Evolutionary conservation across 2,329 filamentous ascomycete species (phyloP), one percentile per base, ranked within the genome.

Genomic region (Venturiaceae sp.): DNA sequence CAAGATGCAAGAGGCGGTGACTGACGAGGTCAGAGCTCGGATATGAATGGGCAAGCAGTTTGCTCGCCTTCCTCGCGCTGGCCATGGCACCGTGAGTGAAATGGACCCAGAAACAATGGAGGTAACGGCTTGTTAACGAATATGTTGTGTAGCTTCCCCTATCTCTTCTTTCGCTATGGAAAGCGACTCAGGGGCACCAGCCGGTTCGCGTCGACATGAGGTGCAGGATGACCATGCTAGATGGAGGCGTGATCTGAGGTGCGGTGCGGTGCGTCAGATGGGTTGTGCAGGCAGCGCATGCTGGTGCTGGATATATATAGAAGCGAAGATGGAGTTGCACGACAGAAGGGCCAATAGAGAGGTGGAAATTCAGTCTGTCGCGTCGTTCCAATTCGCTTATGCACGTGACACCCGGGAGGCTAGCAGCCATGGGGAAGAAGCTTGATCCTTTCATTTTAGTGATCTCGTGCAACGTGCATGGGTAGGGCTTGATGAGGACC

Each of bases 161-260:
- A 75, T 62, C 63, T 79, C 55, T 78, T 79, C 68, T 79, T 75
- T 70, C 74, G 68, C 65, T 76, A 72, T 65, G 77, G 77, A 64
- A 75, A 76, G 69, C 66, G 69, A 62, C 71, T 79, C 67, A 74
- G 77, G 71, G 72, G 71, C 58, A 71, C 66, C 53, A 77, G 74
- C 65, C 71, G 74, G 53, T 79, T 76, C 67, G 77, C 58, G 30
- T 46, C 59, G 61, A 55, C 57, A 11, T 39, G 39, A 47, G 32
- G 37, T 36, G 52, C 47, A 28, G 41, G 37, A 36, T 30, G 41
- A 47, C 32, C 9, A n/a, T 21, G 30, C 52, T n/a, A 34, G 52
- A 53, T 53, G 30, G 52, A 53, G 52, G 30, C 30, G 52, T 53
- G 44, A 50, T 50, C 44, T 50, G 44, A 50, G 44, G 26, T 30